A percentile compares a stretch with the other conserved stretches of the same genome.
phyloP scores from a whole-genome alignment of 2,329 filamentous ascomycete species.

The Plectosphaerella cucumerina region DNA sequence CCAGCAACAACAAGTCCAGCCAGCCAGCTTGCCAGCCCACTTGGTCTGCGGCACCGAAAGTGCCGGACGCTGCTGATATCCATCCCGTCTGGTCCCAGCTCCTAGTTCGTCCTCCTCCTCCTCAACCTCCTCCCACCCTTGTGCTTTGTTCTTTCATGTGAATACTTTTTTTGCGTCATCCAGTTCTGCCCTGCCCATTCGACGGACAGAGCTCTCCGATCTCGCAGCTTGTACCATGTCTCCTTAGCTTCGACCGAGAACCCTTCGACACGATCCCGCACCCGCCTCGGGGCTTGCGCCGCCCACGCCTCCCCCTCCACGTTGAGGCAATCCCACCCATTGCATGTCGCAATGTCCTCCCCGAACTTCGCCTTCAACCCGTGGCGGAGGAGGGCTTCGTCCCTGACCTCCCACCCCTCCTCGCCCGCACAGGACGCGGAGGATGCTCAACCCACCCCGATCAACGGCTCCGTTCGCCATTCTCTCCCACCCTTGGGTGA shows the following conservation, averaged over 20 bases:
- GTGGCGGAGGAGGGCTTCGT: constrained; percentile 36
- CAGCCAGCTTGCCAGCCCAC: not conserved
- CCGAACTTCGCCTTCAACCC: constrained; percentile 42
- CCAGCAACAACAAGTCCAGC: not conserved
- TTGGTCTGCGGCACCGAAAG: too few relatives aligned
- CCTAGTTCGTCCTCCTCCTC: too few relatives aligned
- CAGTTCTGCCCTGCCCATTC: not conserved
- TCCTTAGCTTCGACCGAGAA: not conserved
- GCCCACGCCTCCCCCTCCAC: not conserved
- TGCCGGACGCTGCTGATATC: too few relatives aligned
- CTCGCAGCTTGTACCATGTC: not conserved
- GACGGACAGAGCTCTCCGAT: not conserved
- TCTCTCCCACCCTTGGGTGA: constrained; percentile 19
- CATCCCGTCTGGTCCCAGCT: too few relatives aligned
- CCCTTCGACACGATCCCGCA: not conserved
- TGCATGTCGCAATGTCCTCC: constrained; percentile 36
- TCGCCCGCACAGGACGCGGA: constrained; percentile 10
- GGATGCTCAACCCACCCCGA: constrained; percentile 19
- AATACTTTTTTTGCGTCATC: not conserved
- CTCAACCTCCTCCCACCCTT: not conserved
- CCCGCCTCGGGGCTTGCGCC: not conserved
- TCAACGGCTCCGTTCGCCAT: constrained; percentile 11
- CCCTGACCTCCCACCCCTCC: constrained; percentile 13
- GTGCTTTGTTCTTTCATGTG: not conserved
- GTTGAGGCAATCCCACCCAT: not conserved